These are phyloP conservation scores for Suhomyces atakaporum DNA, from an alignment of 1,139 yeast genomes.

Conservation along the genomic window DNA sequence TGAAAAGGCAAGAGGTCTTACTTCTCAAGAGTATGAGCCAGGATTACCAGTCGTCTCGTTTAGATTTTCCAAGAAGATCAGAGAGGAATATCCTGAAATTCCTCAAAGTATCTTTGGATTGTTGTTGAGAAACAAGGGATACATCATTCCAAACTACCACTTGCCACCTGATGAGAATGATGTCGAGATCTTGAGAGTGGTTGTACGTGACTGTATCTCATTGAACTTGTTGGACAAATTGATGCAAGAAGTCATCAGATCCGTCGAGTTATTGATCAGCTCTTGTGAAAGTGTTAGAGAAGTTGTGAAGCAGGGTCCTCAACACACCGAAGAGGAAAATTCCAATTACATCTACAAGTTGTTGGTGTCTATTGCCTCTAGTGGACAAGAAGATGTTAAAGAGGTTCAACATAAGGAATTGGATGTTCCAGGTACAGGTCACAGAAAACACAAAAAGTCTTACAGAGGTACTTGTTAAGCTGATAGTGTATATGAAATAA, in stretches of 20 bases:
- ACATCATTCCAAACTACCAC: conserved; percentile 88
- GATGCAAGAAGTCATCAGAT: conserved; percentile 62
- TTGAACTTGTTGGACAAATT: conserved; percentile 73
- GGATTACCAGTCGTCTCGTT: conserved; percentile 93
- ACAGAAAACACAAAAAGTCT: conserved; percentile 39
- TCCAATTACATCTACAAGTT: conserved; percentile 32
- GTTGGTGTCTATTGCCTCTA: conserved; percentile 42
- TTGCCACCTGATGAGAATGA: conserved; percentile 62
- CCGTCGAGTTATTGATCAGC: conserved; percentile 54
- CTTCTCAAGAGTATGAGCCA: conserved; percentile 54
- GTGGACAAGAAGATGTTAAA: conserved; percentile 35
- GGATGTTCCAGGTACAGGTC: conserved; percentile 28
- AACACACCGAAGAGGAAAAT: conserved; percentile 22
- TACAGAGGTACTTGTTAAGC: conserved; percentile 58
- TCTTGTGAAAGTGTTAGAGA: conserved; percentile 33
- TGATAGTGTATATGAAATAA: background rate
- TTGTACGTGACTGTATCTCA: conserved; percentile 71
- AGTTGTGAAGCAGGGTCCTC: conserved; percentile 17
- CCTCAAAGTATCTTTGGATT: conserved; percentile 82
- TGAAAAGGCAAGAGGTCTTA: conserved; percentile 14
- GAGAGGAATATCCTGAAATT: conserved; percentile 66
- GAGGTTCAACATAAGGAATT: conserved; percentile 23
- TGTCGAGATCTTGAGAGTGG: conserved; percentile 79
- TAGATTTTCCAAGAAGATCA: conserved; percentile 62
- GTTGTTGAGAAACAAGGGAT: conserved; percentile 76